phyloP scores from a whole-genome alignment of 2,329 filamentous ascomycete species.

The Metarhizium sp. region DNA sequence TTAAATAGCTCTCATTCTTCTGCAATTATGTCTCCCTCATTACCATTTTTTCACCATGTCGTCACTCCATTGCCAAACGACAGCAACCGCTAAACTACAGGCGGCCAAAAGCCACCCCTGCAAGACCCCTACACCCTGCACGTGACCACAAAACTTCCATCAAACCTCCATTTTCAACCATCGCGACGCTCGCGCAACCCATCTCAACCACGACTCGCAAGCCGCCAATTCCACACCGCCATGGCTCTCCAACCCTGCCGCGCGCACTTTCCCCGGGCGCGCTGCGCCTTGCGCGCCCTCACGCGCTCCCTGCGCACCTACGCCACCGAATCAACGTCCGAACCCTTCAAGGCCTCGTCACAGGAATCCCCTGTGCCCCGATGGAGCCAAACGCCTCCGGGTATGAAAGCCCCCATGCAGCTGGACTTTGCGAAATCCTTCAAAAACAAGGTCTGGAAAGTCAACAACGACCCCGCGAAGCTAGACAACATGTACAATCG shows the following conservation, averaged over 20 bases:
- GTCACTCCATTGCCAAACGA: too few relatives aligned
- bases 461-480: slow-evolving; percentile 66
- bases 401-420: slow-evolving; percentile 61
- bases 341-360: slow-evolving; percentile 15
- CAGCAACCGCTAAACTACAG: too few relatives aligned
- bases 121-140: neutral
- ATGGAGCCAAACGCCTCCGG: slow-evolving; percentile 62
- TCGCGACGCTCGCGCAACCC: neutral
- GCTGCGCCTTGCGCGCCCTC: slow-evolving; percentile 14
- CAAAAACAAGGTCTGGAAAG: slow-evolving; percentile 45
- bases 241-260: slow-evolving; percentile 27
- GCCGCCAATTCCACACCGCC: slow-evolving; percentile 4
- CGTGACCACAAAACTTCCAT: neutral
- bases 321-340: slow-evolving; percentile 16
- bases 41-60: too few relatives aligned
- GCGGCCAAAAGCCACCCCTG: too few relatives aligned
- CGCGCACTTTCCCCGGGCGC: slow-evolving; percentile 16
- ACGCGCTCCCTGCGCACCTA: slow-evolving; percentile 18
- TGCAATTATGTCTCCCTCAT: too few relatives aligned
- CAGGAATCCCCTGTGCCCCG: slow-evolving; percentile 34
- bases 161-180: neutral
- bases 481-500: slow-evolving; percentile 71
- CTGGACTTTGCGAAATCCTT: slow-evolving; percentile 48
- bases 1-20: too few relatives aligned
- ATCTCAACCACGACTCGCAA: neutral